A percentile compares a stretch with the other conserved stretches of the same genome.
Evolutionary conservation across 305 asterid genomes (phyloP).

Genomic region (Solanum aculeatissimum): DNA sequence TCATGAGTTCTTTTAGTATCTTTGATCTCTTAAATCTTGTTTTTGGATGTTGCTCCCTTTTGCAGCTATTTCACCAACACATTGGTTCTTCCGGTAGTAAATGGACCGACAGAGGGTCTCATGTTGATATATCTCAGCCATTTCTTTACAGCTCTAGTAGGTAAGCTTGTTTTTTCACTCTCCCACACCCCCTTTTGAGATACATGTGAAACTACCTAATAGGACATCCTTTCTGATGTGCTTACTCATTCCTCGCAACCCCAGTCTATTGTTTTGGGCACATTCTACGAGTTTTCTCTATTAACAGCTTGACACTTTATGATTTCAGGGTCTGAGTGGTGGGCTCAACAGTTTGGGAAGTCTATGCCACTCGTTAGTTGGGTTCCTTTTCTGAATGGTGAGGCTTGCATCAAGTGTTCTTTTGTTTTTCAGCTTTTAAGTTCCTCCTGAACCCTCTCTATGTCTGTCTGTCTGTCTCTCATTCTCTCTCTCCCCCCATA

Average conservation of each 20-base stretch:
- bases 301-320: slow-evolving; percentile 2
- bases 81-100: slow-evolving; percentile 78
- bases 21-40: not conserved
- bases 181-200: not conserved
- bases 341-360: slow-evolving; percentile 68
- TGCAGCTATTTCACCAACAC: slow-evolving; percentile 90
- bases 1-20: not conserved
- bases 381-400: slow-evolving; percentile 69
- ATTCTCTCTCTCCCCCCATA: not conserved
- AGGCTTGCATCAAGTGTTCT: slow-evolving; percentile 12
- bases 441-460: not conserved
- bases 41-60: not conserved
- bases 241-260: not conserved
- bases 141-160: slow-evolving; percentile 76
- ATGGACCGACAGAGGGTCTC: slow-evolving; percentile 98
- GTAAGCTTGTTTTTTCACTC: slow-evolving; percentile 20
- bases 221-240: not conserved
- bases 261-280: not conserved
- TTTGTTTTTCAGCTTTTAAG: not conserved
- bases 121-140: slow-evolving; percentile 75
- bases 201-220: not conserved
- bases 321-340: slow-evolving; percentile 83
- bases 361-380: slow-evolving; percentile 62
- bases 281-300: not conserved
- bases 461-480: not conserved